Percentiles rank a stretch among this genome's conserved stretches.
Evolutionary conservation across 495 filamentous ascomycete species (phyloP).

Genomic region (Tuber borchii): DNA sequence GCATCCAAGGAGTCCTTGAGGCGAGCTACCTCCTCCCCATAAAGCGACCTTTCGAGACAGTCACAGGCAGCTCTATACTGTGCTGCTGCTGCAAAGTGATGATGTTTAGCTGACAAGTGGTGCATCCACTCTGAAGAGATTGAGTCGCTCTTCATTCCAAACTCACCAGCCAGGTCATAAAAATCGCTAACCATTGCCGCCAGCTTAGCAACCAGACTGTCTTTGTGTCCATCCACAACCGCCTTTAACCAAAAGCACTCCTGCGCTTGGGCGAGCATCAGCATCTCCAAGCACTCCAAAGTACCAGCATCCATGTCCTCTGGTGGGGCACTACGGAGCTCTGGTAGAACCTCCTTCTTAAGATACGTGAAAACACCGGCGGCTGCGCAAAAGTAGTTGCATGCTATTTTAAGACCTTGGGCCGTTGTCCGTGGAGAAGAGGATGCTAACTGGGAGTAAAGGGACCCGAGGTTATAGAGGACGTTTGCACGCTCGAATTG

Average conservation of each 20-base stretch:
- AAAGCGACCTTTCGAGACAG: slow-evolving; percentile 86
- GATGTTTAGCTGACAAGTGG: slow-evolving; percentile 93
- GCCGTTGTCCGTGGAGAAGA: slow-evolving; percentile 69
- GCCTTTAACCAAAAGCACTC: slow-evolving; percentile 99
- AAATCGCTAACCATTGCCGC: slow-evolving; percentile 89
- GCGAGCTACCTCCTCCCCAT: slow-evolving; percentile 90
- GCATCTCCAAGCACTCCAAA: slow-evolving; percentile 70
- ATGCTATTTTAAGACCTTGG: slow-evolving; percentile 80
- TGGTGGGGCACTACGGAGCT: slow-evolving; percentile 75
- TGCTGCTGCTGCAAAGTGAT: slow-evolving; percentile 93
- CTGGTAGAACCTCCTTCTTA: slow-evolving; percentile 70
- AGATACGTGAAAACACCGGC: slow-evolving; percentile 79
- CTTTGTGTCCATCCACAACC: slow-evolving; percentile 87
- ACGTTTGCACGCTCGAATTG: slow-evolving; percentile 93
- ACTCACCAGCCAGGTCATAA: slow-evolving; percentile 76
- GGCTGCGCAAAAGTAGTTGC: slow-evolving; percentile 83
- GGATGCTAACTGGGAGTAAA: slow-evolving; percentile 88
- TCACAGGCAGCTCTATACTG: slow-evolving; percentile 92
- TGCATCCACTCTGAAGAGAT: slow-evolving; percentile 97
- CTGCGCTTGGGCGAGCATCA: slow-evolving; percentile 85
- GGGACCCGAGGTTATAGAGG: slow-evolving; percentile 82
- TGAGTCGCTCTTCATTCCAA: slow-evolving; percentile 76
- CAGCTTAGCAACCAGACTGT: slow-evolving; percentile 81
- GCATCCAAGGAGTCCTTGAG: slow-evolving; percentile 73
- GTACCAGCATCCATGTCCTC: slow-evolving; percentile 94